Base-by-base conservation (phyloP, 2,329 filamentous ascomycete species). In the Teratosphaeria zuluensis region DNA sequence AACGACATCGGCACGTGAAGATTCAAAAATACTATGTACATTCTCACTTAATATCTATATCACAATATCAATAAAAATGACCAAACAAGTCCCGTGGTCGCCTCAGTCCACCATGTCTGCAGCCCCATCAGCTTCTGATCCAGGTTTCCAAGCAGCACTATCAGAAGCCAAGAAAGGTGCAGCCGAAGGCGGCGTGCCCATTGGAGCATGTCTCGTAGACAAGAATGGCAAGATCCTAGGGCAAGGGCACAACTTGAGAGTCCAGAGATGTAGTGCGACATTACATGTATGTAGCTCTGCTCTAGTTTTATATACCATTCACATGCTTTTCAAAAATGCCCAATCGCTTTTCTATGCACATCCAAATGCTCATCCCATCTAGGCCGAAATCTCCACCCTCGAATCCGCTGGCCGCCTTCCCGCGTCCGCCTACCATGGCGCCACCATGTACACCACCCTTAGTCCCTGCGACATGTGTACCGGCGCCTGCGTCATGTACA, bases 381-480 rank as follows among this genome's bases (percentile, higher is more conserved):
- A 90, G 86, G 88, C 84, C 63, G 88, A 92, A 72, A 91, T 87
- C 21, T 84, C 87, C 19, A 84, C 86, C n/a, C 78, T 92, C 46
- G 85, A 88, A 69, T 85, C 87, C 72, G 86, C 87, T 0, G 88
- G 88, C 53, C 83, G 88, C 46, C 80, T 90, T 24, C 84, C 86
- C 33, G 87, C 86, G 16, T 82, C 81, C 1, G 80, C 81, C 5
- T 91, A 90, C 72, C 80, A 80, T 64, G 85, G 84, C 32, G 82
- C 85, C 38, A 91, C 87, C n/a, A 90, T 92, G 86, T 92, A 89
- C 74, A 92, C 88, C 2, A 90, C 88, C 0, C 77, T 92, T 6
- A 89, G 86, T 2, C 88, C 88, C 0, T 92, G 88, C 71, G 86
- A 89, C 69, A 91, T 91, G 88, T 92, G 86, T 73, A 90, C 88